Evolutionary conservation across 2,329 filamentous ascomycete species (phyloP).

Genomic region (Hymenoscyphus albidus): DNA sequence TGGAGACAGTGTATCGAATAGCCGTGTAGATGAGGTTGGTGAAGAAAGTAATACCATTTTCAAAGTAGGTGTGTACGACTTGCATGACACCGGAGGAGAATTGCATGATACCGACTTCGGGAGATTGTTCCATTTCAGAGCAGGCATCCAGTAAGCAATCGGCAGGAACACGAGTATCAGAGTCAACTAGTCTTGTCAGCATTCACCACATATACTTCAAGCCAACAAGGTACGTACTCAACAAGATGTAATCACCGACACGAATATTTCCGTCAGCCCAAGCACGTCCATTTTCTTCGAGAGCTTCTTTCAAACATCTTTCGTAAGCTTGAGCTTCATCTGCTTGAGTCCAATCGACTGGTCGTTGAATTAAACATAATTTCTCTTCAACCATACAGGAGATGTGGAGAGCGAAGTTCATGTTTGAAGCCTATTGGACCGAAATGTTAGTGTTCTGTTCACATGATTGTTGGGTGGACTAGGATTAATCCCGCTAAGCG

Average conservation of each 20-base stretch:
- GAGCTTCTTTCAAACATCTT: constrained; percentile 58
- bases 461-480: constrained; percentile 6
- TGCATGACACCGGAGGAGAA: constrained; percentile 77
- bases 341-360: constrained; percentile 60
- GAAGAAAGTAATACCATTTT: constrained; percentile 68
- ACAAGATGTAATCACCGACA: constrained; percentile 66
- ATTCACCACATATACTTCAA: constrained; percentile 16
- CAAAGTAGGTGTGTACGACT: constrained; percentile 69
- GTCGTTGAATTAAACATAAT: constrained; percentile 53
- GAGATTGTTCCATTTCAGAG: constrained; percentile 76
- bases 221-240: constrained; percentile 43
- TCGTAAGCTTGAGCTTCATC: constrained; percentile 67
- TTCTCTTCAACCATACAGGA: constrained; percentile 69
- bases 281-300: constrained; percentile 55
- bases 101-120: constrained; percentile 75
- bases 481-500: neutral
- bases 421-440: constrained; percentile 67
- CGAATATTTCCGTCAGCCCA: constrained; percentile 59
- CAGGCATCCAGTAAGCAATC: constrained; percentile 77
- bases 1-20: constrained; percentile 72
- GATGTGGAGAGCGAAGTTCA: constrained; percentile 67
- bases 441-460: constrained; percentile 24
- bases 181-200: constrained; percentile 51
- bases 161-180: constrained; percentile 71
- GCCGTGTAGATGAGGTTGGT: constrained; percentile 73